phyloP scores from a whole-genome alignment of 768 basidiomycete genomes.

The Trametes cubensis region DNA sequence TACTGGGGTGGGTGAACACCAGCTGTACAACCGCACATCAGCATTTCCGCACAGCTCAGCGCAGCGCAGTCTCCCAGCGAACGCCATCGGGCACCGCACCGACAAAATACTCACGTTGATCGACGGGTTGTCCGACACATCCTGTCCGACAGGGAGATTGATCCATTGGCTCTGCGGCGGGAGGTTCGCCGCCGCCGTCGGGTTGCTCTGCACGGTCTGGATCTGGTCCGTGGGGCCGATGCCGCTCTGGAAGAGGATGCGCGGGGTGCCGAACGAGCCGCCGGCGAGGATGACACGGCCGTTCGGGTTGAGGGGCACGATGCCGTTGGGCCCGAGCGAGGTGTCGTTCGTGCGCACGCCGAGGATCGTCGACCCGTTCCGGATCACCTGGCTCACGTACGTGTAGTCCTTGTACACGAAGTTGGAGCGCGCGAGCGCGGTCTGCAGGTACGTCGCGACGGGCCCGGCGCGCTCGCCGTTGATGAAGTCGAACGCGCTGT shows the following conservation, averaged over 20 bases:
- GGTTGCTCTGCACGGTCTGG: slow-evolving; percentile 47
- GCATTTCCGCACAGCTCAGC: neutral
- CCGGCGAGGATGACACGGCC: slow-evolving; percentile 66
- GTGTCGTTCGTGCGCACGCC: slow-evolving; percentile 67
- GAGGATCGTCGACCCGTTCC: slow-evolving; percentile 56
- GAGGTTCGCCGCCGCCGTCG: slow-evolving; percentile 49
- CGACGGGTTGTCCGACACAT: slow-evolving; percentile 63
- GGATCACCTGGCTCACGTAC: slow-evolving; percentile 54
- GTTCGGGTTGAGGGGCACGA: slow-evolving; percentile 53
- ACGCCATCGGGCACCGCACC: too few species aligned
- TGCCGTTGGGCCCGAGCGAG: slow-evolving; percentile 54
- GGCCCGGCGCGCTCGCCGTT: slow-evolving; percentile 52
- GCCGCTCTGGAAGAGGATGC: slow-evolving; percentile 62
- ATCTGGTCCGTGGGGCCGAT: slow-evolving; percentile 66
- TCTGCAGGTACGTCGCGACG: slow-evolving; percentile 61
- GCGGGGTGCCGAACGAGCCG: slow-evolving; percentile 57
- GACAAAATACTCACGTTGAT: slow-evolving; percentile 54
- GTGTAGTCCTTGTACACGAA: slow-evolving; percentile 53
- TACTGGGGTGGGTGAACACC: slow-evolving; percentile 63
- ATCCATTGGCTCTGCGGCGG: slow-evolving; percentile 56
- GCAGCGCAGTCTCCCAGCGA: too few species aligned
- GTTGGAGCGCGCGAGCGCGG: slow-evolving; percentile 55
- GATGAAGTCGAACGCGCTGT: slow-evolving; percentile 44
- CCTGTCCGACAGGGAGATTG: slow-evolving; percentile 60
- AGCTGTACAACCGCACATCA: slow-evolving; percentile 37